phyloP scores from a whole-genome alignment of 1,139 yeast species.

The Zygosaccharomyces pseudobailii region DNA sequence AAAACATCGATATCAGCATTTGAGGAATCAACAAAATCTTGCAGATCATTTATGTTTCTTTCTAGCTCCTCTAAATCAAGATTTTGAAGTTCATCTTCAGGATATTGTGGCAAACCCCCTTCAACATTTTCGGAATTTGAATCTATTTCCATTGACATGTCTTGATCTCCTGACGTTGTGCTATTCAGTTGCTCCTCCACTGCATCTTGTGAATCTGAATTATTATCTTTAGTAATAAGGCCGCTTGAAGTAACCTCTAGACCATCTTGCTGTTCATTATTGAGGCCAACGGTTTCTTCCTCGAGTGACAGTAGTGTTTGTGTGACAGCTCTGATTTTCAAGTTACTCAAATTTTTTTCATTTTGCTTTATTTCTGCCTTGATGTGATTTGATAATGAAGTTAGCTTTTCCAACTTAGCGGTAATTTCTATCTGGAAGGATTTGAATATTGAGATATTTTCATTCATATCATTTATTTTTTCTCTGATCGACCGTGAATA shows the following conservation, averaged over 20 bases:
- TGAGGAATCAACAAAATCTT: slow-evolving; percentile 52
- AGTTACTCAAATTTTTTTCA: slow-evolving; percentile 38
- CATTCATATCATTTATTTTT: slow-evolving; percentile 47
- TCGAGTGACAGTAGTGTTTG: slow-evolving; percentile 21
- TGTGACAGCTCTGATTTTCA: slow-evolving; percentile 50
- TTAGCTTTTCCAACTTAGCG: slow-evolving; percentile 59
- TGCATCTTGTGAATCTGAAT: not conserved
- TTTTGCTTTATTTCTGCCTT: slow-evolving; percentile 39
- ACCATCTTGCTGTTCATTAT: not conserved
- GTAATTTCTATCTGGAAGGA: slow-evolving; percentile 68
- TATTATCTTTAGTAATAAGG: too few species aligned
- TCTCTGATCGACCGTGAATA: slow-evolving; percentile 37
- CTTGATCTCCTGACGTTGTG: slow-evolving; percentile 9
- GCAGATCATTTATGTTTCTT: slow-evolving; percentile 50
- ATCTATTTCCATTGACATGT: slow-evolving; percentile 22
- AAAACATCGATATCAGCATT: slow-evolving; percentile 71
- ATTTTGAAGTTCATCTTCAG: slow-evolving; percentile 50
- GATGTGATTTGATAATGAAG: slow-evolving; percentile 41
- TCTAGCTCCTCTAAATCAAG: slow-evolving; percentile 50
- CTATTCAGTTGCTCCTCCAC: slow-evolving; percentile 5
- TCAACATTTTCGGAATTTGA: slow-evolving; percentile 17
- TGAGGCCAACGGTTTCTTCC: slow-evolving; percentile 8
- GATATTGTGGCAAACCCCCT: slow-evolving; percentile 38
- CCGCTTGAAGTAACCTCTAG: too few species aligned
- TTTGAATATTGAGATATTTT: slow-evolving; percentile 54